Percentiles rank a stretch among this genome's conserved stretches.
These are phyloP conservation scores for Leishmania gerbilli DNA, from an alignment of 208 protist genomes.

Conservation along the genomic window DNA sequence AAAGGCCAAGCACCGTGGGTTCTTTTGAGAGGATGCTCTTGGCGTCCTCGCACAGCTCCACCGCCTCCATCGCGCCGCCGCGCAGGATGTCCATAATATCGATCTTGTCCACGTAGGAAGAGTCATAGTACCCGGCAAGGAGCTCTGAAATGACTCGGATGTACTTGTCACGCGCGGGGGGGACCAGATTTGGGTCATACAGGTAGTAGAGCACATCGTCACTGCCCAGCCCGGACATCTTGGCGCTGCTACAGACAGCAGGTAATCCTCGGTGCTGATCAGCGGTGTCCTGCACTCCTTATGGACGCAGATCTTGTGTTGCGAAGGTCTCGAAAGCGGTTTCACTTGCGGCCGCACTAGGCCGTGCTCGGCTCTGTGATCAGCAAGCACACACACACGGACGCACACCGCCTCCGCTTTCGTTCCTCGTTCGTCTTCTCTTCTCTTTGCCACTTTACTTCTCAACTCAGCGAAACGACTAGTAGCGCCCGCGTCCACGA, in stretches of 20 bases:
- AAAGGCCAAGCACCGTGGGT: conserved; percentile 53
- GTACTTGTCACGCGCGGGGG: conserved; percentile 61
- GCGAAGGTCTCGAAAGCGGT: background rate
- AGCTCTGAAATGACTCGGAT: conserved; percentile 66
- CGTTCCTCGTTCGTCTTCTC: no score
- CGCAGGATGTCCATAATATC: conserved; percentile 66
- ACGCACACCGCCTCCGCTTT: no score
- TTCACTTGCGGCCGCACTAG: background rate
- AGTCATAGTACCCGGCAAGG: conserved; percentile 52
- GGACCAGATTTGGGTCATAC: conserved; percentile 49
- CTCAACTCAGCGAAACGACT: no score
- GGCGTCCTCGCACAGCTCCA: conserved; percentile 57
- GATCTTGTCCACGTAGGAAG: conserved; percentile 35
- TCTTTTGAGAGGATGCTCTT: conserved; percentile 48
- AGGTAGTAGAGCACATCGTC: conserved; percentile 52
- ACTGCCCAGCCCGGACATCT: conserved; percentile 1
- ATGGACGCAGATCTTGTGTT: background rate
- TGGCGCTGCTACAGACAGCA: background rate
- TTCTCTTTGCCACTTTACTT: no score
- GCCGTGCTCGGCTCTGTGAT: background rate
- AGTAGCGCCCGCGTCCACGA: no score
- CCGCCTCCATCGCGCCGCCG: conserved; percentile 48
- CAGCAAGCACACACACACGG: background rate
- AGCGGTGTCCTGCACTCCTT: background rate
- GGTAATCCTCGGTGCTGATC: no score